Evolutionary conservation across 371 early-diverging fungal genomes (phyloP).

Genomic region (Apophysomyces ossiformis): DNA sequence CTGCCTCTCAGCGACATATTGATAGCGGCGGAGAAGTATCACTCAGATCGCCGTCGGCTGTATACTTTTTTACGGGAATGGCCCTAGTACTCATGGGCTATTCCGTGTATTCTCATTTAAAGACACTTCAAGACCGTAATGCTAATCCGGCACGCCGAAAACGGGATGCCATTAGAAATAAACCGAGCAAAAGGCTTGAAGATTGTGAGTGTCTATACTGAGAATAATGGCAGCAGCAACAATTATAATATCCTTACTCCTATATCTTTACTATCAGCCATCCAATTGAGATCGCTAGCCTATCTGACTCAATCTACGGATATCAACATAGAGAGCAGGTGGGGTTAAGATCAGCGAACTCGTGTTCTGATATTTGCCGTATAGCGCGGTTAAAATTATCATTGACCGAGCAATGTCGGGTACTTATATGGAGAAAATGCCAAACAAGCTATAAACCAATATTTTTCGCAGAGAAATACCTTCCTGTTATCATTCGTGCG

Average conservation of each 20-base stretch:
- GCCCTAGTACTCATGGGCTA: constrained; percentile 61
- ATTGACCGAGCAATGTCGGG: constrained; percentile 72
- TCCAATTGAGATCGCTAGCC: constrained; percentile 59
- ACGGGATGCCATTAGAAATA: constrained; percentile 23
- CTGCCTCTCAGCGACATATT: background rate
- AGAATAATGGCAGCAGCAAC: background rate
- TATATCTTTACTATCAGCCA: constrained; percentile 35
- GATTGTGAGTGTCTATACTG: constrained; percentile 45
- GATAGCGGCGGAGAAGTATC: background rate
- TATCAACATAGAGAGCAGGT: constrained; percentile 75
- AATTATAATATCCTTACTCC: background rate
- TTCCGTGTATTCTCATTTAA: constrained; percentile 62
- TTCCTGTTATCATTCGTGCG: constrained; percentile 55
- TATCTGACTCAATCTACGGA: constrained; percentile 67
- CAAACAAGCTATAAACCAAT: background rate
- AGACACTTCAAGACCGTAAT: constrained; percentile 42
- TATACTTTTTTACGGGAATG: constrained; percentile 55
- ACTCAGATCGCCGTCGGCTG: constrained; percentile 11
- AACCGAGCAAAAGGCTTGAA: constrained; percentile 49
- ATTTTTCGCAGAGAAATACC: constrained; percentile 36
- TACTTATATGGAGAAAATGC: constrained; percentile 17
- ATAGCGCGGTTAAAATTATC: constrained; percentile 66
- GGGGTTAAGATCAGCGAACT: background rate
- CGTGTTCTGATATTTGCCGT: background rate
- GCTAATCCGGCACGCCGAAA: constrained; percentile 20